These are phyloP conservation scores for Quercus alba DNA, from an alignment of 306 rosid species.

Conservation along the genomic window DNA sequence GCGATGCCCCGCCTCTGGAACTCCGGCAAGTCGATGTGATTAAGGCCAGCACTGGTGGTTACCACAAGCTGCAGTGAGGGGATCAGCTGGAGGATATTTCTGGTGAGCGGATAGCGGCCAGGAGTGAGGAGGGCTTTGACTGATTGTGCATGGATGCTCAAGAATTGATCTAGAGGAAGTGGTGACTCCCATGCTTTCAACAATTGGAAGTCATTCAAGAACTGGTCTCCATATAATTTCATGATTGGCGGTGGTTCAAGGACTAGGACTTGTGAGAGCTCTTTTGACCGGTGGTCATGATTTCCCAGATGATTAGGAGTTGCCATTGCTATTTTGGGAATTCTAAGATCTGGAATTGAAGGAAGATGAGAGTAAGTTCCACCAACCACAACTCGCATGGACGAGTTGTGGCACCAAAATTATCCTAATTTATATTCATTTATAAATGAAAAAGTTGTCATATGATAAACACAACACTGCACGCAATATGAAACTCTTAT, in stretches of 20 bases:
- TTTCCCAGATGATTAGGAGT: slow-evolving; percentile 6
- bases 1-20: slow-evolving; percentile 40
- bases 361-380: no score
- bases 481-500: no score
- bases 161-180: slow-evolving; percentile 31
- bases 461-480: no score
- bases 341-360: neutral
- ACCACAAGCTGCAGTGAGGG: slow-evolving; percentile 41
- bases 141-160: slow-evolving; percentile 6
- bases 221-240: neutral
- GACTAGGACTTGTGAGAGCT: slow-evolving; percentile 32
- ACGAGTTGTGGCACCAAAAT: no score
- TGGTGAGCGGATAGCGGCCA: neutral
- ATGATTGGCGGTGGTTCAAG: slow-evolving; percentile 25
- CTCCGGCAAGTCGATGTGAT: slow-evolving; percentile 49
- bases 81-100: slow-evolving; percentile 20
- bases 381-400: no score
- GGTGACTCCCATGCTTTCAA: slow-evolving; percentile 21
- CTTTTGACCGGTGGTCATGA: neutral
- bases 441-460: no score
- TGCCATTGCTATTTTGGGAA: neutral
- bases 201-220: slow-evolving; percentile 31
- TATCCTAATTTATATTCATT: no score
- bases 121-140: slow-evolving; percentile 30
- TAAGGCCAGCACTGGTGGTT: slow-evolving; percentile 32